Evolutionary conservation across 1,139 yeast genomes (phyloP).

Genomic region (Pichia sp.): DNA sequence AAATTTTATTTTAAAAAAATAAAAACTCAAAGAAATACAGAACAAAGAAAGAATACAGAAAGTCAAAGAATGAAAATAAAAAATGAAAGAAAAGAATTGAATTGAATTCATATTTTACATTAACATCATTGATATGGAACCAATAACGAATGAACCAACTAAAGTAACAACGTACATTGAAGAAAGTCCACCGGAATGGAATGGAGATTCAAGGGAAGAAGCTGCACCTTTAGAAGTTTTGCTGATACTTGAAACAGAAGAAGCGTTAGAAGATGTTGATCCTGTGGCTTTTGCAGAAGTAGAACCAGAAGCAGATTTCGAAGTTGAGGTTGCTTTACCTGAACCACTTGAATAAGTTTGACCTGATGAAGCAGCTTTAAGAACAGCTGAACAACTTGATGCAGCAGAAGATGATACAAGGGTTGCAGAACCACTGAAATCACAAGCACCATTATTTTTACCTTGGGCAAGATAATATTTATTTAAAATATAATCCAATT

Average conservation of each 20-base stretch:
- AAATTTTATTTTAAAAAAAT: no score
- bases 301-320: no score
- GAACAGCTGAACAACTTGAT: slow-evolving; percentile 37
- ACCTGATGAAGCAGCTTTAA: slow-evolving; percentile 35
- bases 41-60: no score
- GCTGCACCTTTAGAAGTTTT: slow-evolving; percentile 18
- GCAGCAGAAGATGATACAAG: slow-evolving; percentile 25
- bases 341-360: no score
- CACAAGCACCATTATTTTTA: slow-evolving; percentile 47
- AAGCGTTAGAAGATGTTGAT: slow-evolving; percentile 22
- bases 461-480: slow-evolving; percentile 52
- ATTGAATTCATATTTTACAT: slow-evolving; percentile 8
- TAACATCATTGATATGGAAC: slow-evolving; percentile 10
- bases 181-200: slow-evolving; percentile 11
- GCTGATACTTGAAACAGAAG: slow-evolving; percentile 21
- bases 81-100: not conserved
- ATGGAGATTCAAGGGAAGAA: slow-evolving; percentile 16
- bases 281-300: slow-evolving; percentile 25
- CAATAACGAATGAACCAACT: slow-evolving; percentile 9
- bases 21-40: no score
- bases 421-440: slow-evolving; percentile 61
- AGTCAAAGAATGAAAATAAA: not conserved
- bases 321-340: no score
- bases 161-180: slow-evolving; percentile 10
- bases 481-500: slow-evolving; percentile 58